Conservation (phyloP, 2,329 filamentous ascomycete species). For the Rhexocercosporidium sp. region DNA sequence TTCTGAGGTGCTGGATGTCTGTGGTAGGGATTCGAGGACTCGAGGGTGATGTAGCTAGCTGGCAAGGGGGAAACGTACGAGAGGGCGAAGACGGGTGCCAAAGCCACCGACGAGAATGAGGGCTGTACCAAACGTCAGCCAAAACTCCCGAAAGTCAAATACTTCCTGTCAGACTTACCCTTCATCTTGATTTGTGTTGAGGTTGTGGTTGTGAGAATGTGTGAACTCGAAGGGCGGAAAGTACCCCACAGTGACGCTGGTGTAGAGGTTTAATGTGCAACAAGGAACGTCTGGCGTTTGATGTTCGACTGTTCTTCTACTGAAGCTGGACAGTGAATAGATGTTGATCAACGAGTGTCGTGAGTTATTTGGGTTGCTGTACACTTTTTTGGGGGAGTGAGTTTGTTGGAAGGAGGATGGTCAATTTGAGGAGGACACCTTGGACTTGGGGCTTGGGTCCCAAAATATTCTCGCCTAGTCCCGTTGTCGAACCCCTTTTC, state of each 20-base stretch:
- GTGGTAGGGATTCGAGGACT: slow-evolving; percentile 21
- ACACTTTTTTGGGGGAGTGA: neutral
- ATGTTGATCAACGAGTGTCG: slow-evolving; percentile 12
- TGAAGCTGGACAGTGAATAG: neutral
- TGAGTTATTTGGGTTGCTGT: neutral
- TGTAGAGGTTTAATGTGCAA: neutral
- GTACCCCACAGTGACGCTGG: slow-evolving; percentile 29
- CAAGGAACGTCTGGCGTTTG: neutral
- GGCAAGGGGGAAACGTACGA: slow-evolving; percentile 64
- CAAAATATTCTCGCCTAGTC: slow-evolving; percentile 17
- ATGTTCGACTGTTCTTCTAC: neutral
- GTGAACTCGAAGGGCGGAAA: neutral
- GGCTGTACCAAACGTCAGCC: slow-evolving; percentile 57
- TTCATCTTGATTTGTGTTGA: slow-evolving; percentile 40
- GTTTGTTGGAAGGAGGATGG: slow-evolving; percentile 6
- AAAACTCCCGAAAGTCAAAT: neutral
- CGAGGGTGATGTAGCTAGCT: slow-evolving; percentile 29
- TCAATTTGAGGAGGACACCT: slow-evolving; percentile 15
- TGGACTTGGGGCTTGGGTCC: neutral
- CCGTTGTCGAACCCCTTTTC: slow-evolving; percentile 8
- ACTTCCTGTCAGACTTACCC: slow-evolving; percentile 31
- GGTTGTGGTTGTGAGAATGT: slow-evolving; percentile 17
- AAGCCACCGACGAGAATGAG: slow-evolving; percentile 99
- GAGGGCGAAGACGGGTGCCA: slow-evolving; percentile 94
- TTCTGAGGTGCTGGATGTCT: slow-evolving; percentile 34